Percentiles rank a stretch among this genome's conserved stretches.
phyloP scores from a whole-genome alignment of 192 early-diverging fungal genomes.

The Linnemannia hyalina region DNA sequence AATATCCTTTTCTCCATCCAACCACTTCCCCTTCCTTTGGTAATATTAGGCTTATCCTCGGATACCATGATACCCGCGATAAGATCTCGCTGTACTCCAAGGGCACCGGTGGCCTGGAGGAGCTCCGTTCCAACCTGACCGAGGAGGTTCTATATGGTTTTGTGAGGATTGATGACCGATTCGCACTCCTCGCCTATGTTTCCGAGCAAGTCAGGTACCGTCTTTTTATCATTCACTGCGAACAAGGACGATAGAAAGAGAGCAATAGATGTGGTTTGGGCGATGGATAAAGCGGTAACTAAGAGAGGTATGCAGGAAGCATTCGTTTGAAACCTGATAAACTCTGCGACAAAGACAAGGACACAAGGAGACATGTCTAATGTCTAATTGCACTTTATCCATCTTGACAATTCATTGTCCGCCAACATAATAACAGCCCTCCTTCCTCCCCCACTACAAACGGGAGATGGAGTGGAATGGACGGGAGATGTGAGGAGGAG shows the following conservation, averaged over 20 bases:
- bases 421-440: too few relatives aligned
- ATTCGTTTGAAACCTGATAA: too few relatives aligned
- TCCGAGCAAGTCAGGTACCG: constrained; percentile 72
- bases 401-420: too few relatives aligned
- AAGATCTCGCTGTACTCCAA: constrained; percentile 71
- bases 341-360: too few relatives aligned
- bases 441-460: too few relatives aligned
- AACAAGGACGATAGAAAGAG: not conserved
- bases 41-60: constrained; percentile 68
- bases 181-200: constrained; percentile 67
- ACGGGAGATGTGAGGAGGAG: too few relatives aligned
- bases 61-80: constrained; percentile 73
- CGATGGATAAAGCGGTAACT: too few relatives aligned
- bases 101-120: constrained; percentile 66
- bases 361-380: too few relatives aligned
- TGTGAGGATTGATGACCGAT: constrained; percentile 68
- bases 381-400: too few relatives aligned
- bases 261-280: not conserved
- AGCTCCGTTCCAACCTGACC: constrained; percentile 62
- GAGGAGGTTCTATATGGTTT: constrained; percentile 74
- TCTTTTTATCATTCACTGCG: not conserved
- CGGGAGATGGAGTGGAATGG: too few relatives aligned
- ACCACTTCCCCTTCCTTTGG: too few relatives aligned
- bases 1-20: not conserved
- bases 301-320: too few relatives aligned